Conservation (phyloP, 2,329 filamentous ascomycete genomes). For the Epichloe coenophiala region DNA sequence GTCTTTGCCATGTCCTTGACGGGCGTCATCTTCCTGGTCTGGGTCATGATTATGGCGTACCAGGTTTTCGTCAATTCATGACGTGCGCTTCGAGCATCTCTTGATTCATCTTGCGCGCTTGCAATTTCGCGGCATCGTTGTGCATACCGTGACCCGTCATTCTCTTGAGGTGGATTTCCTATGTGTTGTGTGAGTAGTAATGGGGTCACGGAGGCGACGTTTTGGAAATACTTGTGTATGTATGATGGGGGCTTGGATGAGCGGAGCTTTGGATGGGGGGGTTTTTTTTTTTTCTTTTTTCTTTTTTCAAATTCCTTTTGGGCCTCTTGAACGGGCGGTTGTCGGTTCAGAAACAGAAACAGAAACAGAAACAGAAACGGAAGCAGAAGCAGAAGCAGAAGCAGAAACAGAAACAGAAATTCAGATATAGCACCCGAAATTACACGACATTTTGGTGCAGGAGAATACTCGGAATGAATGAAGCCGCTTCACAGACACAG, state of each 20-base stretch:
- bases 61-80: slow-evolving; percentile 42
- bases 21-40: slow-evolving; percentile 47
- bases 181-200: background rate
- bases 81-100: background rate
- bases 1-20: slow-evolving; percentile 50
- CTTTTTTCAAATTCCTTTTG: background rate
- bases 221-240: background rate
- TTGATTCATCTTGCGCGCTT: background rate
- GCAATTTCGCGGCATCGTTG: too few relatives aligned
- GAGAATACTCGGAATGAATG: too few relatives aligned
- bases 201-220: background rate
- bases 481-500: too few relatives aligned
- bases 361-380: too few relatives aligned
- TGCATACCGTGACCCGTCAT: background rate
- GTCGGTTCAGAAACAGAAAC: too few relatives aligned
- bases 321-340: background rate
- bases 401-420: too few relatives aligned
- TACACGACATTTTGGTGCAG: too few relatives aligned
- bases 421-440: too few relatives aligned
- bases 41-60: slow-evolving; percentile 56
- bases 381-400: too few relatives aligned
- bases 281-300: background rate
- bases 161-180: background rate
- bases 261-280: background rate
- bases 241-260: background rate